Conservation (phyloP, 257 asterid species). For the Craterostigma plantagineum region DNA sequence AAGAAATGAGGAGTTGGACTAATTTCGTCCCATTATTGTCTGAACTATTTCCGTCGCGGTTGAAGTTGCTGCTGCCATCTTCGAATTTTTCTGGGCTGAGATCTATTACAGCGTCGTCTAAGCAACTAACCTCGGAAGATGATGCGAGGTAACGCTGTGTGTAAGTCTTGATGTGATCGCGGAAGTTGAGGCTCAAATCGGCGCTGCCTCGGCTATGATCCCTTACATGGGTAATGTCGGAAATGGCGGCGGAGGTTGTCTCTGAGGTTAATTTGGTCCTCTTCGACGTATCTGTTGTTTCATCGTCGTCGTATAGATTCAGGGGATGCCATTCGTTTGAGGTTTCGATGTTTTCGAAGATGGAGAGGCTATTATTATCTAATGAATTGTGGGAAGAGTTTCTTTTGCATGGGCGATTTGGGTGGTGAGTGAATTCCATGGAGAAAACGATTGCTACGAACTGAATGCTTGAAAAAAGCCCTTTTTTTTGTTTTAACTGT, state of each 20-base stretch:
- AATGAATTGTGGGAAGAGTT: too few species aligned
- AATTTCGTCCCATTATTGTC: constrained; percentile 41
- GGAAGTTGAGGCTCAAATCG: constrained; percentile 32
- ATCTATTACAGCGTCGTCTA: constrained; percentile 20
- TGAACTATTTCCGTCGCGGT: constrained; percentile 7
- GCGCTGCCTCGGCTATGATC: constrained; percentile 25
- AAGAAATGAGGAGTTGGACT: constrained; percentile 55
- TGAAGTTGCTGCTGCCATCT: too few species aligned
- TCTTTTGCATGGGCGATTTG: too few species aligned
- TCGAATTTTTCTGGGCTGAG: constrained; percentile 10
- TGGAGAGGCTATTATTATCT: too few species aligned
- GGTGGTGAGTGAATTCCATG: constrained; percentile 17
- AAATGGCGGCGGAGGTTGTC: constrained; percentile 5
- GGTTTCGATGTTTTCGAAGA: too few species aligned
- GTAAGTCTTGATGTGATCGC: constrained; percentile 49
- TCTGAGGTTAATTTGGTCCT: too few species aligned
- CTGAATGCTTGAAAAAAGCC: neutral
- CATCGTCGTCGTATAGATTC: too few species aligned
- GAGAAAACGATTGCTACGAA: too few species aligned
- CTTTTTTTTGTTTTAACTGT: constrained; percentile 1
- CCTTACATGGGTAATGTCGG: constrained; percentile 20
- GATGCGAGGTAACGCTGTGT: constrained; percentile 42
- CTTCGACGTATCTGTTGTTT: too few species aligned
- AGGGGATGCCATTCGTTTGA: too few species aligned
- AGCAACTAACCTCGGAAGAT: constrained; percentile 49